phyloP scores from a whole-genome alignment of 2,329 filamentous ascomycete genomes.

The Neopestalotiopsis sp. region DNA sequence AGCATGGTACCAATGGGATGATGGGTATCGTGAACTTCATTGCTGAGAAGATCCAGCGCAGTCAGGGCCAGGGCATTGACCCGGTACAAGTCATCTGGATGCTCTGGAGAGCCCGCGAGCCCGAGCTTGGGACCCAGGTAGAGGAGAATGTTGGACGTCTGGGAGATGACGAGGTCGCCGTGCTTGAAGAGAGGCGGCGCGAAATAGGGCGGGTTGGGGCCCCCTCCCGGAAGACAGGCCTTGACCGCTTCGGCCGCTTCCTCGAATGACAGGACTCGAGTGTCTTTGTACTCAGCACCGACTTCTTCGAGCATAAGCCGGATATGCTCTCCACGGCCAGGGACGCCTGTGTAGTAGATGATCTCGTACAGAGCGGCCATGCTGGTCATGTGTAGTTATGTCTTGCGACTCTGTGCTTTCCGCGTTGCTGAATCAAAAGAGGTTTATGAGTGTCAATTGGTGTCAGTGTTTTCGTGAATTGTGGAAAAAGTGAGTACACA shows the following conservation, averaged over 20 bases:
- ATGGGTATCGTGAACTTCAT: constrained; percentile 77
- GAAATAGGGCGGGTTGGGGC: constrained; percentile 65
- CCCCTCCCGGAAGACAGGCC: constrained; percentile 49
- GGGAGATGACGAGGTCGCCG: constrained; percentile 65
- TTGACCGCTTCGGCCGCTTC: constrained; percentile 41
- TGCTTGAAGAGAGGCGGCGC: constrained; percentile 71
- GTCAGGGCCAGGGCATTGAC: constrained; percentile 70
- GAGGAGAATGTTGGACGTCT: constrained; percentile 73
- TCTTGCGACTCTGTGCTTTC: no score
- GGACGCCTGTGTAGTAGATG: constrained; percentile 72
- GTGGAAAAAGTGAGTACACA: no score
- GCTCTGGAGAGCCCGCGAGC: constrained; percentile 44
- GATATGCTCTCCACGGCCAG: constrained; percentile 75
- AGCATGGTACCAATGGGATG: constrained; percentile 65
- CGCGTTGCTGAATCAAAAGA: no score
- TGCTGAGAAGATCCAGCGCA: constrained; percentile 70
- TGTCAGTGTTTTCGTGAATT: no score
- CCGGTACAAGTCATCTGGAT: constrained; percentile 50
- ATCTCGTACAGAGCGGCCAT: constrained; percentile 60
- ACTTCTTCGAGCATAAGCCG: constrained; percentile 74
- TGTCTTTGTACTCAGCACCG: constrained; percentile 67
- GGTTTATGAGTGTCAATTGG: no score
- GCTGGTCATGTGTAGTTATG: constrained; percentile 4
- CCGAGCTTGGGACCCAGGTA: constrained; percentile 69
- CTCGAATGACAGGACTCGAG: constrained; percentile 38